Evolutionary conservation across 345 rosid genomes (phyloP).

Genomic region (Eucalyptus brandiana): DNA sequence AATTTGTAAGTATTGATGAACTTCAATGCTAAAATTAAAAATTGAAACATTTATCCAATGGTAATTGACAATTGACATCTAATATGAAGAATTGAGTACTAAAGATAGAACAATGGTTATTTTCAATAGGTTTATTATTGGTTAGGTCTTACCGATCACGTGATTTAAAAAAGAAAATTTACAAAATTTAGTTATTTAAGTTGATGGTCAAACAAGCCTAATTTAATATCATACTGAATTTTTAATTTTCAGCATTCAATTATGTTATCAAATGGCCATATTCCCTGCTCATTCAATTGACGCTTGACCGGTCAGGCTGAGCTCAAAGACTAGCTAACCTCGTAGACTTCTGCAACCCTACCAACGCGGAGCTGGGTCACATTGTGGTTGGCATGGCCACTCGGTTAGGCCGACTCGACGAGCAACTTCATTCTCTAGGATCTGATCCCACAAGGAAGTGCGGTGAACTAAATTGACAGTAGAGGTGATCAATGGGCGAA

Average conservation of each 20-base stretch:
- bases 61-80: background rate
- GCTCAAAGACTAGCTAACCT: background rate
- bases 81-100: background rate
- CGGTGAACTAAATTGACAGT: background rate
- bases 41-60: background rate
- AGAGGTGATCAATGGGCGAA: background rate
- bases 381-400: background rate
- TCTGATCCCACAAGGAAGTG: background rate
- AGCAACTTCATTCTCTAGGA: background rate
- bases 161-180: background rate
- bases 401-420: background rate
- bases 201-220: background rate
- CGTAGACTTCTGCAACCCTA: fast-evolving
- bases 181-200: background rate
- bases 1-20: background rate
- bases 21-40: background rate
- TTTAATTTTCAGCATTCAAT: background rate
- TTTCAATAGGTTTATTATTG: background rate
- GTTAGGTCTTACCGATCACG: background rate
- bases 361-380: background rate
- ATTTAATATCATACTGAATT: background rate
- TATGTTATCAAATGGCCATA: background rate
- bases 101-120: background rate
- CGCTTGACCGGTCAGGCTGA: fast-evolving
- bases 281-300: background rate